Conservation (phyloP, 2,329 filamentous ascomycete genomes). For the Xylariaceae sp. region DNA sequence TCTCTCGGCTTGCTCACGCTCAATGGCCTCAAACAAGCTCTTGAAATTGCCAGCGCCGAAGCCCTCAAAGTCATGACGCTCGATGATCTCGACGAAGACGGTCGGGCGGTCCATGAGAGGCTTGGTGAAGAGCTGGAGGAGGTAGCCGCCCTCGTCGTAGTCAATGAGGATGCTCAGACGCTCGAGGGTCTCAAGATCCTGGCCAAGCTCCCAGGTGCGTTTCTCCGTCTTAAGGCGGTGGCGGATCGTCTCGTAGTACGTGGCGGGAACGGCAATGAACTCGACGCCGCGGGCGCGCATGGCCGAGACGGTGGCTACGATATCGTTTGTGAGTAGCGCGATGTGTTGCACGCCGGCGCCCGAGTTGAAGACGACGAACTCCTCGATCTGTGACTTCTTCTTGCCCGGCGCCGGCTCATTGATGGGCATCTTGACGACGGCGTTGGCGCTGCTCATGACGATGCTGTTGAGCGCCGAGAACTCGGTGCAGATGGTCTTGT, state of each 20-base stretch:
- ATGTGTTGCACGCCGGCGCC: conserved; percentile 94
- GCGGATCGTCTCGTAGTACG: conserved; percentile 83
- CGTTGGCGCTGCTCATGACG: conserved; percentile 87
- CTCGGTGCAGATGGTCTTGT: conserved; percentile 90
- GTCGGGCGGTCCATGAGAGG: conserved; percentile 94
- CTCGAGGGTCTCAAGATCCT: conserved; percentile 80
- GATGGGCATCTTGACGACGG: conserved; percentile 96
- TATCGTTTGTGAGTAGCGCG: conserved; percentile 81
- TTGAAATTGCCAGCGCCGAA: conserved; percentile 97
- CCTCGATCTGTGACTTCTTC: conserved; percentile 93
- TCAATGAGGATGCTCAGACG: conserved; percentile 88
- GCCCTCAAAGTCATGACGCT: conserved; percentile 86
- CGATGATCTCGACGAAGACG: conserved; percentile 96
- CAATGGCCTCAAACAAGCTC: conserved; percentile 92
- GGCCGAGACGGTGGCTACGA: conserved; percentile 77
- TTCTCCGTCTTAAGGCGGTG: conserved; percentile 71
- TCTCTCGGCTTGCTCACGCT: conserved; percentile 85
- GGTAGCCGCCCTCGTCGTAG: conserved; percentile 90
- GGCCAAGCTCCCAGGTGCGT: conserved; percentile 69
- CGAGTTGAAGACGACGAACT: conserved; percentile 88
- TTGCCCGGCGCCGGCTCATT: conserved; percentile 93
- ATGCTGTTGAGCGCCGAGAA: conserved; percentile 88
- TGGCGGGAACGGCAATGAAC: conserved; percentile 88
- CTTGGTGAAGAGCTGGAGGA: conserved; percentile 80
- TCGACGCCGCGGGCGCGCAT: conserved; percentile 87